phyloP scores from a whole-genome alignment of 345 rosid species.

The Pelargonium nanum region DNA sequence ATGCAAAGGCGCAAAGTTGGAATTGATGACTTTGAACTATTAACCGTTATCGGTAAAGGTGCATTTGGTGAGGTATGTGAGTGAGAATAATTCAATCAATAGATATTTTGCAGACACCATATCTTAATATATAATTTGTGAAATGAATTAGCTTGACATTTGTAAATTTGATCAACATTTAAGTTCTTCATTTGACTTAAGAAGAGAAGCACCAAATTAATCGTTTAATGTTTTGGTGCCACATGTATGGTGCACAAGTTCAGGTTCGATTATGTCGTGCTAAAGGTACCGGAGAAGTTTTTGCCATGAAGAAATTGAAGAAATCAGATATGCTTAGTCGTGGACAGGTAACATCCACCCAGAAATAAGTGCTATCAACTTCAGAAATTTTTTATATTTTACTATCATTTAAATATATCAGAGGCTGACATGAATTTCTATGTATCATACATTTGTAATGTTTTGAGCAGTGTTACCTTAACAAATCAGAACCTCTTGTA shows the following conservation, averaged over 20 bases:
- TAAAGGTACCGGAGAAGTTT: constrained; percentile 75
- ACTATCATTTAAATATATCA: neutral
- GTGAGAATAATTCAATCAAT: neutral
- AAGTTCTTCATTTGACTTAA: neutral
- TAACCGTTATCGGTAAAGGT: constrained; percentile 86
- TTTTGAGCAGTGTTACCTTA: too few relatives aligned
- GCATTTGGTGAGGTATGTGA: constrained; percentile 86
- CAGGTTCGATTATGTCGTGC: constrained; percentile 89
- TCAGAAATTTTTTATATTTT: too few relatives aligned
- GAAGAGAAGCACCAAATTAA: neutral
- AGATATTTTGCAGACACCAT: neutral
- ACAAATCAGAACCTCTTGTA: too few relatives aligned
- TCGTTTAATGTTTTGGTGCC: neutral
- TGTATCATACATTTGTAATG: too few relatives aligned
- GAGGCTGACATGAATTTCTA: neutral
- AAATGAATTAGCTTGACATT: neutral
- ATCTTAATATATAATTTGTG: neutral
- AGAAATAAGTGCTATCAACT: too few relatives aligned
- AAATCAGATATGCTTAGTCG: constrained; percentile 99
- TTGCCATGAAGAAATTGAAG: constrained; percentile 93
- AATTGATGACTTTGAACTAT: constrained; percentile 83
- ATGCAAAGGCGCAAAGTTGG: constrained; percentile 92
- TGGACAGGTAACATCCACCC: constrained; percentile 62
- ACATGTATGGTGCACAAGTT: constrained; percentile 6
- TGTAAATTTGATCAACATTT: too few relatives aligned